Base-by-base conservation (phyloP, 2,329 filamentous ascomycete species). In the Aspergillus sp. region DNA sequence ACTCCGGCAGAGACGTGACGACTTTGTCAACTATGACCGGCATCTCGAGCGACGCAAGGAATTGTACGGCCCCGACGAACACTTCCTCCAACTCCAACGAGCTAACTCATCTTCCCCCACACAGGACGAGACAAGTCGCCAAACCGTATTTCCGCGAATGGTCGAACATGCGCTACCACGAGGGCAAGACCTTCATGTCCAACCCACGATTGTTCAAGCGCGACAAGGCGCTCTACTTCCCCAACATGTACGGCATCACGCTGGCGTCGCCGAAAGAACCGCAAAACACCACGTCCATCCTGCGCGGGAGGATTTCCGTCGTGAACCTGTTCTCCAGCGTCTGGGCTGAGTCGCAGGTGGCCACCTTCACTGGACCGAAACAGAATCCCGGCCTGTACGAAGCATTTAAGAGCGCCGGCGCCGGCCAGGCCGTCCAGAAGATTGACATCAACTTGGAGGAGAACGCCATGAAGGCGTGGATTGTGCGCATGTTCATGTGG, bases 91-190 rank as follows among this genome's bases (percentile, higher is more conserved):
- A 32, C 32, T 20, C 14, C 23, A 16, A 11, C 1, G 31, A 20
- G 16, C 34, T 38, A 38, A 38, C 34, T 13, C 14, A n/a, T 17
- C 25, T 23, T 46, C 20, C 19, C 63, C 25, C 25, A 11, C 25
- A 29, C 60, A 90, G 87, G 49, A 89, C 89, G 42, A 81, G 83
- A 60, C 85, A 91, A 70, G 87, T 95, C 66, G 79, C 87, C 17
- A 89, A 89, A 53, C 92, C 93, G 2, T 99, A 99, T 74, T 99
- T 96, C 77, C 88, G 91, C 71, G 93, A 99, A 79, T 97, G 91
- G 88, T 84, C 84, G 54, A 94, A 95, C 74, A 83, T 97, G 72
- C 82, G 87, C 60, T 87, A 94, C 59, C 75, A 81, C 74, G 85
- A 91, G 64, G 94, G 94, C 65, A 99, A 99, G 74, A 91, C 91